Conservation (phyloP, 345 rosid species). For the Hevea brasiliensis region DNA sequence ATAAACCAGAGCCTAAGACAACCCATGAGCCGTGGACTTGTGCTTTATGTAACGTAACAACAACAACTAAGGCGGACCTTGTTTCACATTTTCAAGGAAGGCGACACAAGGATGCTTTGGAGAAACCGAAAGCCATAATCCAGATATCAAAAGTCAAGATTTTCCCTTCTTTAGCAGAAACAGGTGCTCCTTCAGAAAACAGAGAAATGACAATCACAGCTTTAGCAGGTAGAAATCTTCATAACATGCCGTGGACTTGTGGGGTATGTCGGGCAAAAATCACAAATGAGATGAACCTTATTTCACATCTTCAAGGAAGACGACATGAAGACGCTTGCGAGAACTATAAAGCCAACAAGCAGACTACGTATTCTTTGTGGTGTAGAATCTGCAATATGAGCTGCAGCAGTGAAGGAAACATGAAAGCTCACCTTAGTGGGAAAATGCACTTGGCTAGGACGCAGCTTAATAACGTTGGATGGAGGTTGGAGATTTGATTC, state of each 20-base stretch:
- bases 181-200: background rate
- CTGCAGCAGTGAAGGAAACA: background rate
- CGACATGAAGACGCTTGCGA: too few species aligned
- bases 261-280: too few species aligned
- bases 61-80: slow-evolving; percentile 6
- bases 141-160: background rate
- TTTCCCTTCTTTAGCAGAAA: background rate
- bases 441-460: slow-evolving; percentile 6
- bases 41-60: slow-evolving; percentile 25
- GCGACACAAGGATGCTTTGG: slow-evolving; percentile 15
- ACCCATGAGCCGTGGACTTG: slow-evolving; percentile 31
- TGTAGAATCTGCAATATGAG: slow-evolving; percentile 6
- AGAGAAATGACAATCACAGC: background rate
- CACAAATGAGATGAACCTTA: too few species aligned
- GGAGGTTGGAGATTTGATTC: background rate
- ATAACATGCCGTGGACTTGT: too few species aligned
- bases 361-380: background rate
- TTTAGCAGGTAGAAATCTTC: too few species aligned
- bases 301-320: too few species aligned
- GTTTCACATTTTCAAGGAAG: slow-evolving; percentile 28
- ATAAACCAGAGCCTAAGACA: too few species aligned
- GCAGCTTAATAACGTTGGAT: background rate
- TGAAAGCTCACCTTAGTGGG: background rate
- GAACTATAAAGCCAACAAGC: too few species aligned
- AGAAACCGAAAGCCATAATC: slow-evolving; percentile 19